A percentile compares a stretch with the other conserved stretches of the same genome.
Evolutionary conservation across 768 basidiomycete genomes (phyloP).

Genomic region (Suillus spraguei): DNA sequence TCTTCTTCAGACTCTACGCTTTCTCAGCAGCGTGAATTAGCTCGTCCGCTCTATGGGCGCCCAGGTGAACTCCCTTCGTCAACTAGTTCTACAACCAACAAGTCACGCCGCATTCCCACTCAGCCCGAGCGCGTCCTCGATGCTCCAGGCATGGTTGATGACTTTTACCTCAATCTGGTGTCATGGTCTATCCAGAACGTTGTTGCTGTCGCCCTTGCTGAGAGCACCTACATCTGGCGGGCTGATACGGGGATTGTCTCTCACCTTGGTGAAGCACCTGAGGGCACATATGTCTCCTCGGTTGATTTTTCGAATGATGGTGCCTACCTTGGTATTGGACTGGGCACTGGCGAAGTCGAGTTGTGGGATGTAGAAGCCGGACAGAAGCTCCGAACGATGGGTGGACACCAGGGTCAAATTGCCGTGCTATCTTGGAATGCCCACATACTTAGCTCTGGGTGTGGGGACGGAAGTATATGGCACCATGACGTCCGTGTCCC

Average conservation of each 20-base stretch:
- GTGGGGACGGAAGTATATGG: slow-evolving; percentile 93
- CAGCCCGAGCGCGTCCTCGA: slow-evolving; percentile 93
- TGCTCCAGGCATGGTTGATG: slow-evolving; percentile 90
- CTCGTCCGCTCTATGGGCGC: slow-evolving; percentile 72
- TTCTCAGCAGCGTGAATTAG: slow-evolving; percentile 75
- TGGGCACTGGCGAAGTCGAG: slow-evolving; percentile 84
- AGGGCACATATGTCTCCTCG: slow-evolving; percentile 73
- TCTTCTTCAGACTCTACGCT: slow-evolving; percentile 78
- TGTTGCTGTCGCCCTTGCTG: slow-evolving; percentile 88
- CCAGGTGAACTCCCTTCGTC: slow-evolving; percentile 65
- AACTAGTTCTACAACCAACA: slow-evolving; percentile 63
- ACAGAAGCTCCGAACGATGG: slow-evolving; percentile 88
- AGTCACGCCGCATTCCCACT: slow-evolving; percentile 81
- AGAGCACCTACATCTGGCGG: slow-evolving; percentile 90
- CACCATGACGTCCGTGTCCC: slow-evolving; percentile 93
- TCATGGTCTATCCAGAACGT: slow-evolving; percentile 87
- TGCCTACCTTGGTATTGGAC: slow-evolving; percentile 79
- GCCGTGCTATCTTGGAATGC: slow-evolving; percentile 87
- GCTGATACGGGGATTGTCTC: slow-evolving; percentile 88
- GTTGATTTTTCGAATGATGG: slow-evolving; percentile 83
- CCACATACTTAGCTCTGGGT: slow-evolving; percentile 86
- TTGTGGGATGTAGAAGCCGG: slow-evolving; percentile 90
- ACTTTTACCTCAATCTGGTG: slow-evolving; percentile 95
- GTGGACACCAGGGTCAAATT: slow-evolving; percentile 81
- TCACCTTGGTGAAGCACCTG: slow-evolving; percentile 73